A percentile compares a stretch with the other conserved stretches of the same genome.
These are phyloP conservation scores for Exophiala sideris DNA, from an alignment of 2,329 filamentous ascomycete species.

Conservation along the genomic window DNA sequence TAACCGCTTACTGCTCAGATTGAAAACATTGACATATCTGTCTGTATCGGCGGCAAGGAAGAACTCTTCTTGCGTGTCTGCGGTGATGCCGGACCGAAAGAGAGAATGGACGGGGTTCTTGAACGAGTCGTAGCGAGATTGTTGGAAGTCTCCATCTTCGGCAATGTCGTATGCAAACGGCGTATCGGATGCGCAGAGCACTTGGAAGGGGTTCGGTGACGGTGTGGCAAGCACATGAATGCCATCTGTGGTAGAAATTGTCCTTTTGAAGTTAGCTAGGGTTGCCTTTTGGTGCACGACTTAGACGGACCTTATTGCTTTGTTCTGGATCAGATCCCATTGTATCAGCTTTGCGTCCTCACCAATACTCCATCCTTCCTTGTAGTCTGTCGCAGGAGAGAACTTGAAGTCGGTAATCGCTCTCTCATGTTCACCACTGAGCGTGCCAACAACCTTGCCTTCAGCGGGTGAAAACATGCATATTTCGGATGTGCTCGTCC, in stretches of 20 bases:
- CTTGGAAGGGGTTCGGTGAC: conserved; percentile 39
- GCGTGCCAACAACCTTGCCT: conserved; percentile 43
- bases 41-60: conserved; percentile 51
- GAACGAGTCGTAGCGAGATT: conserved; percentile 47
- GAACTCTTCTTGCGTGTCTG: conserved; percentile 30
- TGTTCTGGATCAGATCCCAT: conserved; percentile 48
- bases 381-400: conserved; percentile 43
- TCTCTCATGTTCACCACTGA: conserved; percentile 47
- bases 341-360: conserved; percentile 52
- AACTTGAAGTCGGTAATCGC: conserved; percentile 52
- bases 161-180: conserved; percentile 46
- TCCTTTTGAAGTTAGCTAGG: conserved; percentile 31
- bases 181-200: conserved; percentile 51
- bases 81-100: conserved; percentile 39
- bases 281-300: background rate
- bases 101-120: conserved; percentile 48
- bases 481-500: conserved; percentile 48
- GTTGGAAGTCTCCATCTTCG: conserved; percentile 36
- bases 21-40: conserved; percentile 51
- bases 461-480: conserved; percentile 50
- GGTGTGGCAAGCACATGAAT: conserved; percentile 42
- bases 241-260: conserved; percentile 43
- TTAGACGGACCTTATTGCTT: conserved; percentile 40
- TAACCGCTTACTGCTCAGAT: conserved; percentile 41
- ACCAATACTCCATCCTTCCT: conserved; percentile 53